Evolutionary conservation across 768 basidiomycete species (phyloP).

Genomic region (Lactifluus subvellereus): DNA sequence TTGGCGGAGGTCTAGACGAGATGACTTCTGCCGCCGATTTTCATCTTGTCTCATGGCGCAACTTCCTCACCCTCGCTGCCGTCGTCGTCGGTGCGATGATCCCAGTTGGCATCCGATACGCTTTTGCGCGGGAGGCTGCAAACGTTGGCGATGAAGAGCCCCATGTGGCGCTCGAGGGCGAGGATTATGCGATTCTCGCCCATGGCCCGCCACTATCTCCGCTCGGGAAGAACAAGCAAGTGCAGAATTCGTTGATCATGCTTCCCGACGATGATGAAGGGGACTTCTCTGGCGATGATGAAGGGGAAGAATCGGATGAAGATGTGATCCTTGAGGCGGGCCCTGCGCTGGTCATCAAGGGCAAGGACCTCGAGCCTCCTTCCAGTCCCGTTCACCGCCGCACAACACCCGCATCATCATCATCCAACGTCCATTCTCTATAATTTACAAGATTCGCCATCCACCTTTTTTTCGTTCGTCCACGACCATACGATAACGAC

Average conservation of each 20-base stretch:
- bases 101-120: constrained; percentile 82
- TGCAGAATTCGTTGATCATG: constrained; percentile 27
- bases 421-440: background rate
- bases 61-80: constrained; percentile 79
- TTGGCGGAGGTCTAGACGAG: constrained; percentile 86
- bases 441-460: background rate
- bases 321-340: constrained; percentile 75
- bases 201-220: constrained; percentile 46
- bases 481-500: background rate
- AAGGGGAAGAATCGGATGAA: constrained; percentile 49
- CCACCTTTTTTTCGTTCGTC: background rate
- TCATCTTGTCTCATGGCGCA: constrained; percentile 86
- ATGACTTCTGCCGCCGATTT: constrained; percentile 96
- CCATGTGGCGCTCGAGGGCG: constrained; percentile 34
- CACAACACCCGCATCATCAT: constrained; percentile 1
- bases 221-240: constrained; percentile 36
- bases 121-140: constrained; percentile 62
- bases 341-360: constrained; percentile 49
- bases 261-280: constrained; percentile 31
- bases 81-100: constrained; percentile 90
- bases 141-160: constrained; percentile 34
- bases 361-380: constrained; percentile 15
- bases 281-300: constrained; percentile 28
- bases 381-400: constrained; percentile 7
- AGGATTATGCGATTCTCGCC: constrained; percentile 42